Percentiles rank a stretch among this genome's conserved stretches.
Evolutionary conservation across 805 yeast species (phyloP).

Genomic region (Lipomyces orientalis): DNA sequence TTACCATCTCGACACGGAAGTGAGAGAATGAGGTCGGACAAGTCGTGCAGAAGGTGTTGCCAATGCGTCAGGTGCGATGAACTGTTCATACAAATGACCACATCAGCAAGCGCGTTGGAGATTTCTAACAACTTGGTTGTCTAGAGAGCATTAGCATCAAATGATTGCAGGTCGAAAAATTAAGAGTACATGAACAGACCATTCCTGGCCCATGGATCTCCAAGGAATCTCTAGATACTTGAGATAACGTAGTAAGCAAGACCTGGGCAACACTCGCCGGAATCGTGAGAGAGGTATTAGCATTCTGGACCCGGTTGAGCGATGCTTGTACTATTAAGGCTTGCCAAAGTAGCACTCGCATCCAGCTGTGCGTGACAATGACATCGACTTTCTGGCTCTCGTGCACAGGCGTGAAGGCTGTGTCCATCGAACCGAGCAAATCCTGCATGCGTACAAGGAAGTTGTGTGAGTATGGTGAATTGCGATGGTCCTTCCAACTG

Average conservation of each 20-base stretch:
- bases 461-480: slow-evolving; percentile 1
- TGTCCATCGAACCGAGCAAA: neutral
- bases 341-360: slow-evolving; percentile 4
- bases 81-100: neutral
- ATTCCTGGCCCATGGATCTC: neutral
- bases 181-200: neutral
- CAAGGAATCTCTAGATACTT: neutral
- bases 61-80: neutral
- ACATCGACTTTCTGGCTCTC: slow-evolving; percentile 7
- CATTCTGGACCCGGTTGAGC: neutral
- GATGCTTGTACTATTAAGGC: neutral
- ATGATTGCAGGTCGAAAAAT: neutral
- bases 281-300: neutral
- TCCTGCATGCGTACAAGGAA: neutral
- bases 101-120: slow-evolving; percentile 8
- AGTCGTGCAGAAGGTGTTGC: neutral
- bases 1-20: neutral
- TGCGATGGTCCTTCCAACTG: slow-evolving; percentile 1
- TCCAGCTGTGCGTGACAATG: slow-evolving; percentile 5
- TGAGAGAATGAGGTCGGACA: neutral
- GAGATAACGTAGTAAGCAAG: neutral
- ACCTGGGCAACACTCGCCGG: neutral
- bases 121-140: neutral
- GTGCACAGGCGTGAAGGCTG: neutral
- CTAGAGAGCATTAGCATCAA: neutral